Percentiles rank a stretch among this genome's conserved stretches.
Evolutionary conservation across 495 filamentous ascomycete species (phyloP).

Genomic region (Cryomyces antarcticus): DNA sequence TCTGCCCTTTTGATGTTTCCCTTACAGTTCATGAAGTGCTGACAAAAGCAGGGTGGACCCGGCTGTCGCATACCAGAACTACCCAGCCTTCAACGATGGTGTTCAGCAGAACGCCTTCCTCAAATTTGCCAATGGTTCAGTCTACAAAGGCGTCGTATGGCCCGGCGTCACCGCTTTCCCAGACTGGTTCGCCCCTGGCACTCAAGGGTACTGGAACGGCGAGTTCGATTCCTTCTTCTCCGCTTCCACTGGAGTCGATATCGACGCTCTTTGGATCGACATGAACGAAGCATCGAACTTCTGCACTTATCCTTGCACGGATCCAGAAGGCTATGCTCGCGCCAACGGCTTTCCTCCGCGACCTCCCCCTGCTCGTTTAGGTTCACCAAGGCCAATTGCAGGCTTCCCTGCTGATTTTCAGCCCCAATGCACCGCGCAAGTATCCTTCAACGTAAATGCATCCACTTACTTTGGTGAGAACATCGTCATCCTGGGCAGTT

Average conservation of each 20-base stretch:
- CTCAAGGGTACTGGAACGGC: constrained; percentile 49
- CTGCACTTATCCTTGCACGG: constrained; percentile 51
- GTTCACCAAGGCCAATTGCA: constrained; percentile 37
- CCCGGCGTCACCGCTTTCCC: constrained; percentile 63
- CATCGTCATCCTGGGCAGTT: constrained; percentile 3
- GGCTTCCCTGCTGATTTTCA: constrained; percentile 58
- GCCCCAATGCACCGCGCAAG: constrained; percentile 23
- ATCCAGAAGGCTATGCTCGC: constrained; percentile 32
- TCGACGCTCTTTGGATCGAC: constrained; percentile 34
- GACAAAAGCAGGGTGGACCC: constrained; percentile 43
- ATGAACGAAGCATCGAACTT: constrained; percentile 32
- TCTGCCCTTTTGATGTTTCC: background rate
- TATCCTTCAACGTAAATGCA: constrained; percentile 9
- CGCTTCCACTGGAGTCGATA: constrained; percentile 44
- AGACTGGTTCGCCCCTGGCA: constrained; percentile 61
- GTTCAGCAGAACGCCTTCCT: constrained; percentile 42
- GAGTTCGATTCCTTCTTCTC: constrained; percentile 55
- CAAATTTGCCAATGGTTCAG: constrained; percentile 37
- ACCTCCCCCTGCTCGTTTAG: constrained; percentile 39
- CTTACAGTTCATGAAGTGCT: background rate
- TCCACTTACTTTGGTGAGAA: constrained; percentile 5
- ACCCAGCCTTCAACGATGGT: constrained; percentile 44
- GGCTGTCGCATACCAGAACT: constrained; percentile 49
- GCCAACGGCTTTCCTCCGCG: constrained; percentile 41
- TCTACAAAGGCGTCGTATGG: constrained; percentile 69